Conservation (phyloP, 192 early-diverging fungal species). For the Entophlyctis helioformis region DNA sequence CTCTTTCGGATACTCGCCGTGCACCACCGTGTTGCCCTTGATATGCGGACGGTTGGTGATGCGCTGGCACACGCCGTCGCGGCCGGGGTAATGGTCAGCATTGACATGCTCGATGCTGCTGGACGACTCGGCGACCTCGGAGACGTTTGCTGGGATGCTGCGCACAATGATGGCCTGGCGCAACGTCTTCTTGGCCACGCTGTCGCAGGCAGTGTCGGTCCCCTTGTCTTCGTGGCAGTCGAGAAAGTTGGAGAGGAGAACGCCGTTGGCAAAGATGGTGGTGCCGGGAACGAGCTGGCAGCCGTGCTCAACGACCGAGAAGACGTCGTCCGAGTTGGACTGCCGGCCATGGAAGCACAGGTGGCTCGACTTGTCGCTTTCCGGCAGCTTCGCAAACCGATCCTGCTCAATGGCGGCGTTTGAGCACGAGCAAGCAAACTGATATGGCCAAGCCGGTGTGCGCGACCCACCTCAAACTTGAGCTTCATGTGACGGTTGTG, state of each 20-base stretch:
- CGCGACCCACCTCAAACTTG: constrained; percentile 28
- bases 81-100: no score
- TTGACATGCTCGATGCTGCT: no score
- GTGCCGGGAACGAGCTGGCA: no score
- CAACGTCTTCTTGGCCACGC: constrained; percentile 9
- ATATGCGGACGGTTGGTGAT: no score
- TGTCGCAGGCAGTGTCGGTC: background rate
- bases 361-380: constrained; percentile 13
- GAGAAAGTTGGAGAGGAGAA: constrained; percentile 11
- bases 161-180: constrained; percentile 26
- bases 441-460: no score
- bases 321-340: constrained; percentile 16
- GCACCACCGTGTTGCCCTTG: no score
- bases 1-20: no score
- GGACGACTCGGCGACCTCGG: constrained; percentile 1
- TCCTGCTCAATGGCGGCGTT: background rate
- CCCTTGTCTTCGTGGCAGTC: no score
- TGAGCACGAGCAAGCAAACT: no score
- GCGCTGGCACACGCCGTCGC: no score
- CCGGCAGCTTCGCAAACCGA: background rate
- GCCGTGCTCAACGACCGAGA: constrained; percentile 34
- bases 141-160: constrained; percentile 1
- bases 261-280: constrained; percentile 12
- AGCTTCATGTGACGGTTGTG: constrained; percentile 35
- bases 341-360: constrained; percentile 21